These are phyloP conservation scores for Corinectria fuckeliana DNA, from an alignment of 2,329 filamentous ascomycete genomes.

Conservation along the genomic window DNA sequence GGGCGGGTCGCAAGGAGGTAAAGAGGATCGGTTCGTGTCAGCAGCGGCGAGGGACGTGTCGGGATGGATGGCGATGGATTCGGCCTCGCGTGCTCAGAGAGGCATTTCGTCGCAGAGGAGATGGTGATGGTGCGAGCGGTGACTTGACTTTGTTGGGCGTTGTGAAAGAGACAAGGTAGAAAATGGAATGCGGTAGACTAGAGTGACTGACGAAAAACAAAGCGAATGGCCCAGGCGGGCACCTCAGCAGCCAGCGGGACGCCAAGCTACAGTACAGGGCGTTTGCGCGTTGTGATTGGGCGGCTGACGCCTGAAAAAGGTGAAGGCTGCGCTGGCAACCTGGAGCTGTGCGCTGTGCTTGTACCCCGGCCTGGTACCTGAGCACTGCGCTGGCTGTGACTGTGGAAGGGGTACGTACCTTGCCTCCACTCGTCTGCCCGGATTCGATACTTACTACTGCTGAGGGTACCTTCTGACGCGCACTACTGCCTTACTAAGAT, in stretches of 20 bases:
- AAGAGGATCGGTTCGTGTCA: constrained; percentile 20
- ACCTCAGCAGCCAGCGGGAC: constrained; percentile 19
- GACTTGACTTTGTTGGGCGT: constrained; percentile 32
- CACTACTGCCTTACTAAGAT: constrained; percentile 1
- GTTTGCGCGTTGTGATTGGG: constrained; percentile 32
- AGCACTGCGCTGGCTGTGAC: no score
- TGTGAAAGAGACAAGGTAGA: constrained; percentile 19
- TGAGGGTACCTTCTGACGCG: constrained; percentile 4
- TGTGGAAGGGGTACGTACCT: not conserved
- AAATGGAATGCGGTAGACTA: constrained; percentile 28
- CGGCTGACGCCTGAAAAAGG: constrained; percentile 12
- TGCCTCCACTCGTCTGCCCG: no score
- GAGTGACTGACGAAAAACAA: constrained; percentile 39
- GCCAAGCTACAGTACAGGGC: constrained; percentile 29
- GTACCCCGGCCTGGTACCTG: constrained; percentile 8
- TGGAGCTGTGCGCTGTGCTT: constrained; percentile 13
- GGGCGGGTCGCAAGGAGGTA: constrained; percentile 32
- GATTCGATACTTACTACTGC: no score
- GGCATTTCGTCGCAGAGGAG: constrained; percentile 37
- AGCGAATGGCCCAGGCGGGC: constrained; percentile 8
- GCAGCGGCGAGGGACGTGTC: constrained; percentile 19
- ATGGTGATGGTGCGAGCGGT: constrained; percentile 30
- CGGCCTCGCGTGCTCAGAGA: constrained; percentile 35
- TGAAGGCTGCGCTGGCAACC: constrained; percentile 32
- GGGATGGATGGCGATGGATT: constrained; percentile 31